Evolutionary conservation across 306 rosid genomes (phyloP), one percentile per base, ranked within the genome.

Genomic region (Acacia melanoxylon): DNA sequence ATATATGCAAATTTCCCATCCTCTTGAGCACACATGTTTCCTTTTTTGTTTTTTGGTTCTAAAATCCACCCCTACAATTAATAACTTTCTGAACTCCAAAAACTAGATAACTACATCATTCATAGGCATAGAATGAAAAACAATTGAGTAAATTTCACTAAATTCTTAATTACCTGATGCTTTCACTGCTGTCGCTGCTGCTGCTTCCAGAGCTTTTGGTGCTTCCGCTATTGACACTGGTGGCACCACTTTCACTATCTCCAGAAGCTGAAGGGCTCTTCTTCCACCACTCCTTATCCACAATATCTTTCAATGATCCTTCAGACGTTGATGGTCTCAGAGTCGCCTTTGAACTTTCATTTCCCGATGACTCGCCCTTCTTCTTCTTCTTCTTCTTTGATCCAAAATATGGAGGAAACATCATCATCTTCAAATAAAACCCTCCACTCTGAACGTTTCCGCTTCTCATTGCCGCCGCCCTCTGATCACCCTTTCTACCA

Each of bases 271-370:
- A 82, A 77, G 74, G 70, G 7, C 84, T 85, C 86, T 89, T 92
- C 94, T 83, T 89, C 97, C 88, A 92, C 97, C 97, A 91, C 33
- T 94, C 97, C 66, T 86, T 89, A 10, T 86, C 98, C 14, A 75
- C 75, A 20, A 72, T 70, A 24, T 76, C 74, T 44, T 86, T 86
- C 45, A 44, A 49, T 9, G 84, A 78, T 75, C 84, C 91, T 63
- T 83, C 89, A 37, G 86, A 74, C 40, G 74, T 77, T 6, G 82
- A 78, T 52, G 94, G 83, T 83, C 90, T 91, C 0, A 92, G 88
- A 2, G 95, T 86, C 7, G 85, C 92, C 89, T 84, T 89, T 0
- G 89, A 81, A 63, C 78, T 74, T 5, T 56, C 82, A 72, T 72
- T 86, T 11, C 25, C 88, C 81, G 61, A 78, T 1, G 72, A n/a